A percentile compares a stretch with the other conserved stretches of the same genome.
Evolutionary conservation across 2,329 filamentous ascomycete genomes (phyloP).

Genomic region (Epichloe coenophiala): DNA sequence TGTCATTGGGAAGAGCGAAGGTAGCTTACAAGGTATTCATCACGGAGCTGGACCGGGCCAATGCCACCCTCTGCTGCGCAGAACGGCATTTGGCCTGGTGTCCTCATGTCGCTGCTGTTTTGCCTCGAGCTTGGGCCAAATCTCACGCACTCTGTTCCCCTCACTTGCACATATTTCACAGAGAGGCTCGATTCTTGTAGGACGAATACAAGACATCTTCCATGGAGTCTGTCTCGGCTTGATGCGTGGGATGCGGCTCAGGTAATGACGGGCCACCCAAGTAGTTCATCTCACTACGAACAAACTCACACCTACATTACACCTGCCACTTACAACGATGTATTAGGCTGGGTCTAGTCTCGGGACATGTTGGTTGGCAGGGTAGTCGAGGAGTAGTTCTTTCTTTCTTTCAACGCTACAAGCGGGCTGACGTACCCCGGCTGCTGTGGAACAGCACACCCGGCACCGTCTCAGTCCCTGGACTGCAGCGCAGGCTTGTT

Average conservation of each 20-base stretch:
- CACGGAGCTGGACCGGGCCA: constrained; percentile 16
- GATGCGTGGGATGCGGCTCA: background rate
- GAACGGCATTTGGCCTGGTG: constrained; percentile 4
- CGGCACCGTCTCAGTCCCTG: constrained; percentile 8
- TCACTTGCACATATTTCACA: background rate
- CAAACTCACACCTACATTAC: background rate
- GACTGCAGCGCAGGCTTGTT: constrained; percentile 11
- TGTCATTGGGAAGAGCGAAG: constrained; percentile 15
- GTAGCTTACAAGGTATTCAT: constrained; percentile 13
- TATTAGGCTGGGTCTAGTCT: background rate
- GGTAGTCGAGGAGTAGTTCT: background rate
- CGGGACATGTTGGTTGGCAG: background rate
- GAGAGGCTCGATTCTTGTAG: background rate
- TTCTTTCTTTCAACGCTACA: constrained; percentile 5
- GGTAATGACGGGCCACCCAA: constrained; percentile 1
- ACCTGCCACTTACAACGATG: background rate
- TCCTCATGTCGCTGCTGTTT: constrained; percentile 3
- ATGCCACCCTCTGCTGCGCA: constrained; percentile 18
- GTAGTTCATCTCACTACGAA: constrained; percentile 14
- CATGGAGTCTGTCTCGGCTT: background rate
- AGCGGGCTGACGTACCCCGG: constrained; percentile 6
- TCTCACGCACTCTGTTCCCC: background rate
- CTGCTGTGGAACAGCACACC: constrained; percentile 12
- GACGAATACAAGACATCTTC: background rate
- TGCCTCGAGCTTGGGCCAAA: constrained; percentile 1